Evolutionary conservation across 768 basidiomycete genomes (phyloP), one percentile per base, ranked within the genome.

Genomic region (Hygrocybe coccinea): DNA sequence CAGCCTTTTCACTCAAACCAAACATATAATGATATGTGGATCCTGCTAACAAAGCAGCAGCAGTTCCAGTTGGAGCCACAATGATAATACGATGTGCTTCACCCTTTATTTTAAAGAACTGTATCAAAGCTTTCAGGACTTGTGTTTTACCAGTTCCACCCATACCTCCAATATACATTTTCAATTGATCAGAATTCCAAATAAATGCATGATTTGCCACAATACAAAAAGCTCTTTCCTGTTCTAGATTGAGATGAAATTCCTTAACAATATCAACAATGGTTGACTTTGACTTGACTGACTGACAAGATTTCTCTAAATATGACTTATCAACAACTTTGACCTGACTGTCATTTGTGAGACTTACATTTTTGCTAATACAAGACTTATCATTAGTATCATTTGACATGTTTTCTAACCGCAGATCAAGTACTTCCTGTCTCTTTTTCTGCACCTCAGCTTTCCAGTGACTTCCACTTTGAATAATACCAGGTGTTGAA

Each of bases 141-240:
- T 67, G 64, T 0, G 65, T 59, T 55, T 73, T 74, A 0, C 71
- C 71, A 6, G 69, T 70, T 0, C 71, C 71, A 47, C 68, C 69
- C 55, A 67, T 64, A 9, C 71, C 71, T 29, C 29, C 29, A 29
- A 29, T 29, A 29, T 29, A 29, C 29, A 29, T 29, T 29, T 29
- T 29, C 29, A 19, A 46, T 19, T 63, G 70, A 0, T 62, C 60
- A 2, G 57, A 34, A n/a, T 51, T 34, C 2, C 11, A 21, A 6
- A 8, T 9, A 22, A 47, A 19, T 3, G 60, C 53, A 62, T 71
- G 71, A 35, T 70, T 59, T 29, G 29, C 29, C 29, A 29, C 29
- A 29, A 29, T 29, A 29, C 29, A 29, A 29, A 29, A 29, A 29
- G 4, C 65, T 64, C 15, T 72, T 9, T 61, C 59, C 58, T 73